Percentiles rank a stretch among this genome's conserved stretches.
These are phyloP conservation scores for Oryza coarctata DNA, from an alignment of 176 grass and related monocot genomes.

Conservation along the genomic window DNA sequence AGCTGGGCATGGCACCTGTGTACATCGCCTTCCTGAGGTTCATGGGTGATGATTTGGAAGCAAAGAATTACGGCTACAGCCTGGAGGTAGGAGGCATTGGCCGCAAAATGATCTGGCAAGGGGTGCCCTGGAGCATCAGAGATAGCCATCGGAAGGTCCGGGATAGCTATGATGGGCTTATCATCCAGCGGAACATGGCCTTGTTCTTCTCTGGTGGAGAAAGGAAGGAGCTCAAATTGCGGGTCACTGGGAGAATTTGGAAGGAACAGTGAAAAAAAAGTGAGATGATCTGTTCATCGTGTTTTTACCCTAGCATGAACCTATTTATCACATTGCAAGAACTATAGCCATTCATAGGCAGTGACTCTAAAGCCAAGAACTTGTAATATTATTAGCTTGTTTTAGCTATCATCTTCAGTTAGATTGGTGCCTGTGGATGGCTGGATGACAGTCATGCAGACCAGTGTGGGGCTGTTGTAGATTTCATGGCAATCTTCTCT, in stretches of 20 bases:
- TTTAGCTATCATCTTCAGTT: slow-evolving; percentile 13
- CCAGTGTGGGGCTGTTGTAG: slow-evolving; percentile 10
- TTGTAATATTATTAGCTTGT: background rate
- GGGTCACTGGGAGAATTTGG: slow-evolving; percentile 90
- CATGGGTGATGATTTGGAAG: slow-evolving; percentile 85
- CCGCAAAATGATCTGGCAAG: slow-evolving; percentile 91
- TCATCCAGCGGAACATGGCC: slow-evolving; percentile 94
- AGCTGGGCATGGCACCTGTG: slow-evolving; percentile 68
- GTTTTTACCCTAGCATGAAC: background rate
- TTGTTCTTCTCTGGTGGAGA: slow-evolving; percentile 87
- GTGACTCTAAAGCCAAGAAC: background rate
- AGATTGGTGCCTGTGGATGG: slow-evolving; percentile 5
- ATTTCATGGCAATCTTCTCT: slow-evolving; percentile 22
- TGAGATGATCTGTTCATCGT: slow-evolving; percentile 16
- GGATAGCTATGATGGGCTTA: slow-evolving; percentile 86
- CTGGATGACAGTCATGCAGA: slow-evolving; percentile 6
- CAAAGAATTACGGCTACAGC: slow-evolving; percentile 88
- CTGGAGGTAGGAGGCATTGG: slow-evolving; percentile 85
- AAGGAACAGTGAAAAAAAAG: slow-evolving; percentile 48
- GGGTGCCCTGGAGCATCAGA: slow-evolving; percentile 81
- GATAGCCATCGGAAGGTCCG: slow-evolving; percentile 81
- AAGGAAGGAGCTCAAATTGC: slow-evolving; percentile 84
- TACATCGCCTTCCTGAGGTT: slow-evolving; percentile 95
- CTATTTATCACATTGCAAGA: slow-evolving; percentile 11
- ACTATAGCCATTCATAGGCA: background rate